phyloP scores from a whole-genome alignment of 768 basidiomycete species.

The Collybia sp. region DNA sequence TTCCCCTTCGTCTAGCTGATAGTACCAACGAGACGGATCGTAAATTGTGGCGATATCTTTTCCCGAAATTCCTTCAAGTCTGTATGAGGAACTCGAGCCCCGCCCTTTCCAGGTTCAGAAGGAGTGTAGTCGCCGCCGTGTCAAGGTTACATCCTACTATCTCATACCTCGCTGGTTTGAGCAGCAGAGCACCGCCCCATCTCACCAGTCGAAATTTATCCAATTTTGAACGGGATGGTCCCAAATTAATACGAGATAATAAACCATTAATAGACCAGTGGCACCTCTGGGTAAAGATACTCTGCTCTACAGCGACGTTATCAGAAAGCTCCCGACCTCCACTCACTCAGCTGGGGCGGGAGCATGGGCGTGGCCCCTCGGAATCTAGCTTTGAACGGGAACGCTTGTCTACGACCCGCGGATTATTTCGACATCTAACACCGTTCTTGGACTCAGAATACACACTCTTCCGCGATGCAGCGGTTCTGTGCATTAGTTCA shows the following conservation, averaged over 20 bases:
- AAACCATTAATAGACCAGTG: slow-evolving; percentile 67
- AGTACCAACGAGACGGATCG: slow-evolving; percentile 65
- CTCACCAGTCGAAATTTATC: slow-evolving; percentile 35
- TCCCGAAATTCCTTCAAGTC: slow-evolving; percentile 57
- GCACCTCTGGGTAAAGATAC: slow-evolving; percentile 77
- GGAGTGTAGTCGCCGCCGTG: slow-evolving; percentile 62
- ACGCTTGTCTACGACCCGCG: slow-evolving; percentile 75
- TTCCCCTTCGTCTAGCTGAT: slow-evolving; percentile 66
- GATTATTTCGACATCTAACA: slow-evolving; percentile 79
- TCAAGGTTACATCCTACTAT: slow-evolving; percentile 70
- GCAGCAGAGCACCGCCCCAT: slow-evolving; percentile 45
- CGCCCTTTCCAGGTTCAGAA: slow-evolving; percentile 50
- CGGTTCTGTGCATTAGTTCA: slow-evolving; percentile 84
- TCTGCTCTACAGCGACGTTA: slow-evolving; percentile 77
- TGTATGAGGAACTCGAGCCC: slow-evolving; percentile 45
- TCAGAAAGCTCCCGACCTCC: slow-evolving; percentile 55
- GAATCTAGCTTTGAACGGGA: slow-evolving; percentile 78
- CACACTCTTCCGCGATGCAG: slow-evolving; percentile 77
- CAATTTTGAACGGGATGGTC: slow-evolving; percentile 44
- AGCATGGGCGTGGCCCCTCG: slow-evolving; percentile 67
- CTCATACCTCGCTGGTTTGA: slow-evolving; percentile 70
- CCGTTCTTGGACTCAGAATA: slow-evolving; percentile 88
- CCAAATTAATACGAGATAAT: slow-evolving; percentile 51
- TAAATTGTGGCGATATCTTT: slow-evolving; percentile 71
- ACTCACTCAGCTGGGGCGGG: slow-evolving; percentile 51